Evolutionary conservation across 1,139 yeast genomes (phyloP), one percentile per base, ranked within the genome.

Genomic region (Candida pseudoviswanathii): DNA sequence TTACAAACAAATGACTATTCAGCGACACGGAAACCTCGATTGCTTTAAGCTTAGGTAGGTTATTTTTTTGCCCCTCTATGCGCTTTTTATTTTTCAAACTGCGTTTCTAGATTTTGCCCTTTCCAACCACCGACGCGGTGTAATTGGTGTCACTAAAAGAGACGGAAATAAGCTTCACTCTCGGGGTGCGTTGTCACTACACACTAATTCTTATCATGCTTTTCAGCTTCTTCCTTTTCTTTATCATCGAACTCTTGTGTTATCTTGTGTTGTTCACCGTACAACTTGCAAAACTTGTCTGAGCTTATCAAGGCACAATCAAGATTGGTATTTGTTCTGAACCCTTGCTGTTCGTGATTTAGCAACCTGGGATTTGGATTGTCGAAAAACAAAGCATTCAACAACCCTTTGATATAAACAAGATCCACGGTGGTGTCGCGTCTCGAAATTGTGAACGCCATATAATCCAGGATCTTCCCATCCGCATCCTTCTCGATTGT

Each of bases 391-490:
- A 70, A 41, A 22, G 58, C 55, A 9, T 59, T 57, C 37, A 73
- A 56, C 8, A 73, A 52, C 0, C 77, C 77, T 48, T 62, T 65
- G 6, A 73, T 54, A 49, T 67, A 63, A 2, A 73, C 58, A 25
- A 56, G 56, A 44, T 70, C 70, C 16, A 69, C 68, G 0, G 77
- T 71, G 43, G 57, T 61, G 51, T 73, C 78, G 16, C 70, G 58
- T 10, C 71, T 58, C 1, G 76, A 68, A n/a, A 70, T 54, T 30
- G 71, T 54, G 40, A 73, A 53, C 1, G 75, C 63, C 52, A 71
- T 32, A 41, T 62, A 60, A 54, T 73, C 78, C 2, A 3, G 62
- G 62, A 22, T 54, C 43, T 6, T 39, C 36, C 41, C 52, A 48
- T 27, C 41, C 33, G 34, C 51, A 10, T 55, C 57, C n/a, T 51